Evolutionary conservation across 2,329 filamentous ascomycete species (phyloP).

Genomic region (Eurotiales sp.): DNA sequence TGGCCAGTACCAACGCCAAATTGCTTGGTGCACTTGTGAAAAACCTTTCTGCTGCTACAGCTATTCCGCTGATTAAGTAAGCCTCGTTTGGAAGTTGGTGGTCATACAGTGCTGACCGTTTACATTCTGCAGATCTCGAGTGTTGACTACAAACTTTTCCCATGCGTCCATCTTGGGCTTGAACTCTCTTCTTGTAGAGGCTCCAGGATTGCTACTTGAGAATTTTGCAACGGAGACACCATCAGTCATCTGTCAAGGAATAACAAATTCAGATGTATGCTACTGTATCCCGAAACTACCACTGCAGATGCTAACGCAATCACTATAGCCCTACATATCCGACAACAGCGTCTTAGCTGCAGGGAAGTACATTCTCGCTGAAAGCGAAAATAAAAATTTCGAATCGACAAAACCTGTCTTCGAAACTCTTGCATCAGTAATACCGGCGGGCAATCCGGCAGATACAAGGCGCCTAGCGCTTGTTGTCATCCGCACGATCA

Average conservation of each 20-base stretch:
- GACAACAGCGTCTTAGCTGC: conserved; percentile 87
- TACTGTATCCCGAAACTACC: neutral
- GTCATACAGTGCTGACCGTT: conserved; percentile 24
- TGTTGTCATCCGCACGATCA: conserved; percentile 82
- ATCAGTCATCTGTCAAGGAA: conserved; percentile 73
- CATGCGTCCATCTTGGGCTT: conserved; percentile 78
- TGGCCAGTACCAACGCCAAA: conserved; percentile 86
- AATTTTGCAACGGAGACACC: conserved; percentile 70
- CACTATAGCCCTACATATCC: conserved; percentile 72
- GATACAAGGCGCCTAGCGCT: conserved; percentile 84
- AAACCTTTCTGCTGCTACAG: conserved; percentile 71
- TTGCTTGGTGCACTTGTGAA: conserved; percentile 86
- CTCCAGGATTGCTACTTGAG: conserved; percentile 65
- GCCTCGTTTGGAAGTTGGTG: conserved; percentile 14
- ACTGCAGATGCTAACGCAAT: conserved; percentile 18
- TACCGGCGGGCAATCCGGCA: conserved; percentile 71
- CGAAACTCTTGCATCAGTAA: conserved; percentile 68
- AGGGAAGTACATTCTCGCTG: conserved; percentile 79
- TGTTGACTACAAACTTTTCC: conserved; percentile 72
- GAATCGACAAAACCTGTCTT: conserved; percentile 78
- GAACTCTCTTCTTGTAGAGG: conserved; percentile 83
- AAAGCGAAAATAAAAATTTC: conserved; percentile 57
- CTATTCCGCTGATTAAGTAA: conserved; percentile 56
- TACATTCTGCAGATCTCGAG: conserved; percentile 58
- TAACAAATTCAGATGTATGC: conserved; percentile 71